Base-by-base conservation (phyloP, 2,329 filamentous ascomycete species). In the Cadophora sp. region DNA sequence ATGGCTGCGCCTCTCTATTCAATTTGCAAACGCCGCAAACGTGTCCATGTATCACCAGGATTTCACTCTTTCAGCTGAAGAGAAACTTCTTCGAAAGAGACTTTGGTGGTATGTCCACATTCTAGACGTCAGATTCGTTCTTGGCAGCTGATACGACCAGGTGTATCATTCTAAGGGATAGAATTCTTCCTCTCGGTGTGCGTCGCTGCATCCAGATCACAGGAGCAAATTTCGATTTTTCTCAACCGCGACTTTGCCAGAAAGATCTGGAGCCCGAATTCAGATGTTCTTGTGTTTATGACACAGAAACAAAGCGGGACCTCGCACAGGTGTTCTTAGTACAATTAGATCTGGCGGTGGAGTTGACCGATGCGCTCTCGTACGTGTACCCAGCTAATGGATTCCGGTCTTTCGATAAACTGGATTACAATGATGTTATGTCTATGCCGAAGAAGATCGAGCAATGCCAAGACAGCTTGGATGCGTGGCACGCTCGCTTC, bases 121-220 rank as follows among this genome's bases (percentile, higher is more conserved):
- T 16, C 40, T 22, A 53, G 8, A 26, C 19, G 3, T 31, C 12
- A 4, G 4, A 31, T 24, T 7, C 22, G 11, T 24, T 26, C 16
- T 26, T 14, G 6, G 2, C 16, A 51, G 19, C 59, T 62, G 22
- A 60, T 19, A 27, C 11, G 8, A 27, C 9, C 16, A 63, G 60
- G 43, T 66, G 83, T 67, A 85, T 84, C 67, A 78, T 87, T 50
- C 78, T 86, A 5, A 82, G 85, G 12, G 85, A 86, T 73, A 80
- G 84, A 48, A 82, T 84, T 22, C 71, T 87, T 29, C 80, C 81
- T 4, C 78, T 87, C 9, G 81, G 84, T 4, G 79, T 86, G 68
- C 80, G 84, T n/a, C 80, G 84, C 12, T 80, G 80, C 50, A 79
- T 84, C n/a, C 84, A 86, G 68, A 81, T 86, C 65, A 83, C 83